Conservation (phyloP, 2,329 filamentous ascomycete species). For the Neospermospora avenae region DNA sequence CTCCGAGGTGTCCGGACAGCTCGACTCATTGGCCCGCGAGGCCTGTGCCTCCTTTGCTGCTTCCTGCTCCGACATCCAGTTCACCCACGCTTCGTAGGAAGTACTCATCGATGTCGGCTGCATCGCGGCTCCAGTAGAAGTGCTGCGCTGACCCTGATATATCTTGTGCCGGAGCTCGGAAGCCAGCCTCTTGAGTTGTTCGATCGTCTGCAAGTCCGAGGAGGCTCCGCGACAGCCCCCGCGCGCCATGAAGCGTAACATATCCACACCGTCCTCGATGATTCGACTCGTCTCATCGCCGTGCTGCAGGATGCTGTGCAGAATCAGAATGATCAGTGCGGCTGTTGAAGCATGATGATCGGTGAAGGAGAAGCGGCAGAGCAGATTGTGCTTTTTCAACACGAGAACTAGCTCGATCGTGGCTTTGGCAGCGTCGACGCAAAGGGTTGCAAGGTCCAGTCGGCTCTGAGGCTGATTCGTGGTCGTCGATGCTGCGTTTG, state of each 20-base stretch:
- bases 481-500: not conserved
- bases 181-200: not conserved
- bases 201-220: not conserved
- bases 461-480: not conserved
- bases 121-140: not conserved
- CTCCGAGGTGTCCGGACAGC: not conserved
- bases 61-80: not conserved
- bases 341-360: not conserved
- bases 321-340: not conserved
- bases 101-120: not conserved
- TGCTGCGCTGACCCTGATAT: not conserved
- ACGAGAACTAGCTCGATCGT: not conserved
- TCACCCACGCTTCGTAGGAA: not conserved
- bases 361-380: not conserved
- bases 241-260: not conserved
- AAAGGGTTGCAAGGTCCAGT: not conserved
- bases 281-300: not conserved
- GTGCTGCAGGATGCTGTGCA: not conserved
- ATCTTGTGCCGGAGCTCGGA: not conserved
- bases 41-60: not conserved
- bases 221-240: not conserved
- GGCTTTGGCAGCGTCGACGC: not conserved
- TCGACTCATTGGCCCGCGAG: not conserved
- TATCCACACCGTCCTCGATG: not conserved
- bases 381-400: not conserved